These are phyloP conservation scores for Rhinocladiella similis DNA, from an alignment of 2,329 filamentous ascomycete species.

Conservation along the genomic window DNA sequence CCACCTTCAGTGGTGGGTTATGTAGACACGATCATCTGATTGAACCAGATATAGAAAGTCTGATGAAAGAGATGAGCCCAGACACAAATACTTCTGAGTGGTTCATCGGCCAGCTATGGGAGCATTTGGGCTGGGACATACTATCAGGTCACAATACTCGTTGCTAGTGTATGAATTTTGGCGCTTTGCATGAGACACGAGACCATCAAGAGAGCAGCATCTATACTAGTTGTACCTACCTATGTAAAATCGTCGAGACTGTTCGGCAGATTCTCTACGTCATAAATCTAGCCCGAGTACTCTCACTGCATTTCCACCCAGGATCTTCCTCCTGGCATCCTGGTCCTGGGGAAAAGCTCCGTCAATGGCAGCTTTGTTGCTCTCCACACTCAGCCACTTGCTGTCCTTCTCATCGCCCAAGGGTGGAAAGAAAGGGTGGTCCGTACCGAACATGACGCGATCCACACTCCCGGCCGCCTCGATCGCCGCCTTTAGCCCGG, in stretches of 20 bases:
- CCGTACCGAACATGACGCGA: slow-evolving; percentile 45
- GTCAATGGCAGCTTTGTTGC: slow-evolving; percentile 47
- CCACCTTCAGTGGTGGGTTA: slow-evolving; percentile 34
- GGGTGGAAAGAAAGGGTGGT: slow-evolving; percentile 48
- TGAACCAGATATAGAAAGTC: slow-evolving; percentile 16
- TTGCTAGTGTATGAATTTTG: slow-evolving; percentile 3
- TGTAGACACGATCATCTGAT: slow-evolving; percentile 24
- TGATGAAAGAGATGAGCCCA: slow-evolving; percentile 1
- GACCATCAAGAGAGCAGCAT: too few species aligned
- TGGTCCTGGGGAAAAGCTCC: slow-evolving; percentile 36
- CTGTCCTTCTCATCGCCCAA: slow-evolving; percentile 33
- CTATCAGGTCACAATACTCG: slow-evolving; percentile 31
- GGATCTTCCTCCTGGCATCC: slow-evolving; percentile 36
- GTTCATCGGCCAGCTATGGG: slow-evolving; percentile 59
- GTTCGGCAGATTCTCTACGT: background rate
- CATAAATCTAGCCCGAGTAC: slow-evolving; percentile 39
- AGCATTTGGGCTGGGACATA: slow-evolving; percentile 59
- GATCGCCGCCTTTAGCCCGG: slow-evolving; percentile 70
- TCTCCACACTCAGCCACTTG: slow-evolving; percentile 49
- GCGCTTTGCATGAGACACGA: background rate
- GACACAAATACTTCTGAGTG: slow-evolving; percentile 47
- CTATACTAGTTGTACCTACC: background rate
- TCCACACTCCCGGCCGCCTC: slow-evolving; percentile 58
- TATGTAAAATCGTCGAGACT: too few species aligned
- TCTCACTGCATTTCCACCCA: slow-evolving; percentile 47